Base-by-base conservation (phyloP, 2,329 filamentous ascomycete species). In the Dothistroma septosporum region DNA sequence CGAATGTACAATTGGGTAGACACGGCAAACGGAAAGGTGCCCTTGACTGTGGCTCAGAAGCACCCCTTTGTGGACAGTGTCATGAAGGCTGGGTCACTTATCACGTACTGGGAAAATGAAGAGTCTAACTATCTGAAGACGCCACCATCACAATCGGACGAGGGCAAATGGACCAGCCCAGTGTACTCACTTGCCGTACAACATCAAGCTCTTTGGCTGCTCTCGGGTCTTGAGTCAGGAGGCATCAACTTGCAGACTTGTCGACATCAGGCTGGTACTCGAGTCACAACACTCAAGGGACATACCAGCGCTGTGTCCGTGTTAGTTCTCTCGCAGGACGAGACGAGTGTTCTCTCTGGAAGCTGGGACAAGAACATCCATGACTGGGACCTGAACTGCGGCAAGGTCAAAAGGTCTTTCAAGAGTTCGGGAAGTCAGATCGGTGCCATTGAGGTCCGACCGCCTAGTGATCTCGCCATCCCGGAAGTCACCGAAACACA, bases 21-120 rank as follows among this genome's bases (percentile, higher is more conserved):
- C 37, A 97, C 94, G 5, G 92, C 95, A 67, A 99, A 99, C 73
- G 92, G 92, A 65, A 97, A 96, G 77, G 85, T 94, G 35, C 87
- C 93, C 62, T 80, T 99, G 69, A 99, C 94, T 0, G 94, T 99
- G 6, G 94, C 94, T 33, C 94, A 99, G 78, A 84, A 90, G 53
- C 94, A 99, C 73, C 94, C 94, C 0, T 99, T 97, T 70, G 94
- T 99, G 46, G 94, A 99, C 74, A 96, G 91, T 69, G 94, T 99
- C 48, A 91, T 91, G 59, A 99, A 99, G 76, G 92, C 93, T 1
- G 94, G 92, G 1, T 90, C 96, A 6, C 78, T 97, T 54, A 87
- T 97, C 83, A 96, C 90, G 55, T 99, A 99, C 75, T 99, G 94
- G 94, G 94, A 97, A 75, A 99, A 97, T 70, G 92, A 97, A 74